These are phyloP conservation scores for Adenanthera pavonina DNA, from an alignment of 306 rosid species.

Conservation along the genomic window DNA sequence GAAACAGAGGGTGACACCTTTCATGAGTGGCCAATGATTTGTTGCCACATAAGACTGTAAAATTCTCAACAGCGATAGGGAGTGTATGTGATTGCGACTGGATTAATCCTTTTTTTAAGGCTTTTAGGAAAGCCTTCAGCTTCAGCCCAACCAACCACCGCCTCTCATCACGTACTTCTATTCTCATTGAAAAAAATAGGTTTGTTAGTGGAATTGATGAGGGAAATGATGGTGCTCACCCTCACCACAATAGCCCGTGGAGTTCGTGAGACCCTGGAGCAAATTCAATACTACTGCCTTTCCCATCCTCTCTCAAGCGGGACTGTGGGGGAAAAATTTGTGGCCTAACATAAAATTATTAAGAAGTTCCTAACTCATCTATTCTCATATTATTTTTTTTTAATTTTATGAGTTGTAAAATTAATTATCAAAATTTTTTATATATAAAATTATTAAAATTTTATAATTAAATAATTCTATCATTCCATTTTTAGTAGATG, in stretches of 20 bases:
- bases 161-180: slow-evolving; percentile 21
- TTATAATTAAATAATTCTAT: no score
- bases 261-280: no score
- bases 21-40: slow-evolving; percentile 25
- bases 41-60: slow-evolving; percentile 33
- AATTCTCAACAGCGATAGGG: slow-evolving; percentile 28
- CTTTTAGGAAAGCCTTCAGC: background rate
- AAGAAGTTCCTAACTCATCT: no score
- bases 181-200: background rate
- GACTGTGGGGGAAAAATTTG: no score
- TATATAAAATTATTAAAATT: no score
- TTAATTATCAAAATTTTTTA: no score
- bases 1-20: background rate
- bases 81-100: slow-evolving; percentile 7
- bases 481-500: no score
- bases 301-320: no score
- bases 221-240: background rate
- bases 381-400: no score
- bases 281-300: no score
- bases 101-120: background rate
- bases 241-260: background rate
- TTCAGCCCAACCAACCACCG: slow-evolving; percentile 40
- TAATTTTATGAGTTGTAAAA: no score
- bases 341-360: no score
- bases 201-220: background rate